Conservation (phyloP, 306 rosid genomes). For the Cicer bijugum region DNA sequence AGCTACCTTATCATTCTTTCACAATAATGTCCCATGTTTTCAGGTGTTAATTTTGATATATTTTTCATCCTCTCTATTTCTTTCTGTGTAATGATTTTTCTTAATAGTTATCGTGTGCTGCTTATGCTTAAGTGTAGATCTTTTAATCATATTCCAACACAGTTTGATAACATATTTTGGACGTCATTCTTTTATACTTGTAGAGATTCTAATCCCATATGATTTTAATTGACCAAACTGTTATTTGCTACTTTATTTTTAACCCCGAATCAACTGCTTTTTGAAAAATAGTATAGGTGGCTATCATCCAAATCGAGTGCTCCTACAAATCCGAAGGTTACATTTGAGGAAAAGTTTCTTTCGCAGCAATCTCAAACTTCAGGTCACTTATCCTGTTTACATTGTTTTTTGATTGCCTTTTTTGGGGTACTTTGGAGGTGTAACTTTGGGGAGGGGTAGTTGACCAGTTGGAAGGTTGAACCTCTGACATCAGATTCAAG, state of each 20-base stretch:
- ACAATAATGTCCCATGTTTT: conserved; percentile 1
- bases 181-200: conserved; percentile 3
- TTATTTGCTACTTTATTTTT: conserved; percentile 36
- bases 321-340: conserved; percentile 66
- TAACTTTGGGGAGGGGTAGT: conserved; percentile 15
- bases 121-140: not conserved
- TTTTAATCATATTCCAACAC: conserved; percentile 6
- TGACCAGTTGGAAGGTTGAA: conserved; percentile 8
- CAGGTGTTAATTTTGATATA: conserved; percentile 4
- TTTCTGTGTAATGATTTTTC: not conserved
- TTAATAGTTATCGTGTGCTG: conserved; percentile 1
- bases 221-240: conserved; percentile 40
- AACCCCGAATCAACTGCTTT: conserved; percentile 41
- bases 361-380: conserved; percentile 96
- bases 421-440: conserved; percentile 3
- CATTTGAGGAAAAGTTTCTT: conserved; percentile 92
- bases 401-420: not conserved
- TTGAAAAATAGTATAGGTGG: conserved; percentile 91
- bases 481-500: not conserved
- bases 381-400: conserved; percentile 57
- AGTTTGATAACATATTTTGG: conserved; percentile 29
- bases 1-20: conserved; percentile 24
- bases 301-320: conserved; percentile 82
- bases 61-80: conserved; percentile 8
- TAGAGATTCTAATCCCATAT: conserved; percentile 31